Conservation (phyloP, 2,329 filamentous ascomycete genomes). For the Ascochyta lentis region DNA sequence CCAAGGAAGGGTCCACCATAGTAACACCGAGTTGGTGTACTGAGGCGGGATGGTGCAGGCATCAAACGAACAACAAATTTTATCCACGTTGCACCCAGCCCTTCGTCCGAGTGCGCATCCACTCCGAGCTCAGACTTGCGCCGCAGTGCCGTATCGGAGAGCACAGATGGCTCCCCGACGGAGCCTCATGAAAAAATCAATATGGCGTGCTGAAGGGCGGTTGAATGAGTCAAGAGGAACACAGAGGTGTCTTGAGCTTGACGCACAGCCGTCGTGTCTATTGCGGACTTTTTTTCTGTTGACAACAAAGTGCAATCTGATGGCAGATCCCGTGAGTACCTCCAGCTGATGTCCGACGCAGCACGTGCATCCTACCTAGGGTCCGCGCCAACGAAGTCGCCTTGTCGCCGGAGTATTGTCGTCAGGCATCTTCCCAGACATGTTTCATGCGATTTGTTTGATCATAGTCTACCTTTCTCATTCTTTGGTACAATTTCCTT, state of each 20-base stretch:
- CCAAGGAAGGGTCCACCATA: constrained; percentile 7
- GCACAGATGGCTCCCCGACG: constrained; percentile 7
- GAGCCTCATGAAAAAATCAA: constrained; percentile 6
- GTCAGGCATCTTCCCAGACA: neutral
- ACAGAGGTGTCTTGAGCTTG: neutral
- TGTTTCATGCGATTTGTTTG: neutral
- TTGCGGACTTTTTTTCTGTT: constrained; percentile 1
- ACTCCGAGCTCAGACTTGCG: neutral
- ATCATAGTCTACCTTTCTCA: neutral
- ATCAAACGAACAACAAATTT: constrained; percentile 2
- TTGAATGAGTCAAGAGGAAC: constrained; percentile 7
- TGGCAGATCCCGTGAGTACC: neutral
- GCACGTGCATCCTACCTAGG: constrained; percentile 4
- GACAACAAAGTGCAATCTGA: neutral
- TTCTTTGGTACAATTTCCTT: too few relatives aligned
- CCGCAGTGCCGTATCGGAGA: constrained; percentile 5
- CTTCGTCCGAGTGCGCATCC: neutral
- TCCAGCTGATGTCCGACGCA: neutral
- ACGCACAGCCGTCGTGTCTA: neutral
- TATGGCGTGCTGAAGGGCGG: constrained; percentile 8
- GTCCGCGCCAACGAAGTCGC: constrained; percentile 1
- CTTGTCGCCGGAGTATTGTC: neutral
- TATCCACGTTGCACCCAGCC: constrained; percentile 3
- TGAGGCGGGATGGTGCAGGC: constrained; percentile 5
- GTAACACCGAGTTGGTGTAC: constrained; percentile 3